Evolutionary conservation across 768 basidiomycete genomes (phyloP).

Genomic region (Mycena rebaudengoi): DNA sequence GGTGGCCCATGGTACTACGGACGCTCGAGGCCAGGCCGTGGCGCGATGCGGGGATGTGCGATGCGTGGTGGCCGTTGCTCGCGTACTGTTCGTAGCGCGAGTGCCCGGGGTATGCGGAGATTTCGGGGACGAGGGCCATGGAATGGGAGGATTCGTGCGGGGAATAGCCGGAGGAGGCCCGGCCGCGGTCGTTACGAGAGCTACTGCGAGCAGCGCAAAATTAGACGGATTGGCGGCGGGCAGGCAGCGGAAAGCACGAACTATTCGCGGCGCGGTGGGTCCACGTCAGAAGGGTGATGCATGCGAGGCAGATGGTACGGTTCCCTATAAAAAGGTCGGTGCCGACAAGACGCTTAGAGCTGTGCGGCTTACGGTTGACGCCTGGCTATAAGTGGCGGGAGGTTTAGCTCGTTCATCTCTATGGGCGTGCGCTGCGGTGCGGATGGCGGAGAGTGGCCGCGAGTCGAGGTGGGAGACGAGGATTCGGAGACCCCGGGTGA

Average conservation of each 20-base stretch:
- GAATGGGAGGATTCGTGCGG: constrained; percentile 54
- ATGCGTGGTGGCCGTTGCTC: background rate
- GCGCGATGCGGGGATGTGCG: constrained; percentile 43
- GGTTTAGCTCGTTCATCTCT: constrained; percentile 42
- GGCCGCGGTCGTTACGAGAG: constrained; percentile 46
- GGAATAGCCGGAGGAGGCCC: no score
- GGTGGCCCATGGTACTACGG: constrained; percentile 58
- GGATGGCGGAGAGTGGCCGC: constrained; percentile 73
- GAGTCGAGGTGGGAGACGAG: constrained; percentile 72
- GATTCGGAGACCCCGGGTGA: constrained; percentile 77
- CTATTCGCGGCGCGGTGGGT: constrained; percentile 24
- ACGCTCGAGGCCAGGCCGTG: constrained; percentile 51
- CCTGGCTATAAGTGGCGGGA: constrained; percentile 50
- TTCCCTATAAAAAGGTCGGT: background rate
- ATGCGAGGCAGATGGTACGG: constrained; percentile 7
- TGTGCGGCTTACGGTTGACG: constrained; percentile 47
- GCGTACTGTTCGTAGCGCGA: constrained; percentile 10
- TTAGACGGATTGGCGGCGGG: background rate
- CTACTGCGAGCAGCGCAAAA: constrained; percentile 33
- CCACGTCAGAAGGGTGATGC: constrained; percentile 18
- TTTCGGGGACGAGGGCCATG: constrained; percentile 69
- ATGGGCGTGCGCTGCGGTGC: constrained; percentile 58
- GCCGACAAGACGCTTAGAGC: background rate
- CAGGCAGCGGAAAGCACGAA: constrained; percentile 11
- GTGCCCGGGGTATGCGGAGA: constrained; percentile 57